Conservation (phyloP, 768 basidiomycete genomes). For the Mycena kentingensis region DNA sequence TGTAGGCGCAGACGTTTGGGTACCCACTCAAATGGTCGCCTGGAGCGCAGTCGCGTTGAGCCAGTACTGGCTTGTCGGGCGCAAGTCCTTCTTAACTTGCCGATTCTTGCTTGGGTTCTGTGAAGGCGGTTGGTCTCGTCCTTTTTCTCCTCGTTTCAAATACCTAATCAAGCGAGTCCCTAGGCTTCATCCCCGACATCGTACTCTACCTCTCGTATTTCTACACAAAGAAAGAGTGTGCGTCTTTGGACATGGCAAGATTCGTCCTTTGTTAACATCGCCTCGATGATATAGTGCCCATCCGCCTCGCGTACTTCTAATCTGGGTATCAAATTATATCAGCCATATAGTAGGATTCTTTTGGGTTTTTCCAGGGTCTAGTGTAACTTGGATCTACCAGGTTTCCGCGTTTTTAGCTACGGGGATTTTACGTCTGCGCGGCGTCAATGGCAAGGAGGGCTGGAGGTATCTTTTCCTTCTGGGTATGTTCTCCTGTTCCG, state of each 20-base stretch:
- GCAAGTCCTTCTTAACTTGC: constrained; percentile 55
- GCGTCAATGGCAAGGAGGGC: constrained; percentile 52
- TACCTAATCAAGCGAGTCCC: background rate
- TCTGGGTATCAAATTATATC: constrained; percentile 64
- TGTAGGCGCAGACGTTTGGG: constrained; percentile 68
- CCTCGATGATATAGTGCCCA: constrained; percentile 44
- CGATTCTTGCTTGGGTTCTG: constrained; percentile 44
- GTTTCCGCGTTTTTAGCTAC: constrained; percentile 68
- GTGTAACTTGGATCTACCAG: too few relatives aligned
- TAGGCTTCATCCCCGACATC: constrained; percentile 59
- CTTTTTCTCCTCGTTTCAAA: constrained; percentile 62
- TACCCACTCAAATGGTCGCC: constrained; percentile 59
- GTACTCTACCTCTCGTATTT: constrained; percentile 68
- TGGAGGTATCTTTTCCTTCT: constrained; percentile 64
- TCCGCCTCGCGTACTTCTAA: constrained; percentile 70
- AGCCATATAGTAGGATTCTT: constrained; percentile 56
- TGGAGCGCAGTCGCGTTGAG: constrained; percentile 59
- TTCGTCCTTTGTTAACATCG: background rate
- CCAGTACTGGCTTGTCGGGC: constrained; percentile 61
- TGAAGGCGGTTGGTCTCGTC: constrained; percentile 67
- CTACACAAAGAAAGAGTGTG: constrained; percentile 59
- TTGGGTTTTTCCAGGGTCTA: too few relatives aligned
- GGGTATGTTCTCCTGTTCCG: constrained; percentile 18
- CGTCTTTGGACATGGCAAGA: constrained; percentile 13
- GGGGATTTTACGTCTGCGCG: constrained; percentile 58